Base-by-base conservation (phyloP, 768 basidiomycete species). In the Thelephora ganbajun region DNA sequence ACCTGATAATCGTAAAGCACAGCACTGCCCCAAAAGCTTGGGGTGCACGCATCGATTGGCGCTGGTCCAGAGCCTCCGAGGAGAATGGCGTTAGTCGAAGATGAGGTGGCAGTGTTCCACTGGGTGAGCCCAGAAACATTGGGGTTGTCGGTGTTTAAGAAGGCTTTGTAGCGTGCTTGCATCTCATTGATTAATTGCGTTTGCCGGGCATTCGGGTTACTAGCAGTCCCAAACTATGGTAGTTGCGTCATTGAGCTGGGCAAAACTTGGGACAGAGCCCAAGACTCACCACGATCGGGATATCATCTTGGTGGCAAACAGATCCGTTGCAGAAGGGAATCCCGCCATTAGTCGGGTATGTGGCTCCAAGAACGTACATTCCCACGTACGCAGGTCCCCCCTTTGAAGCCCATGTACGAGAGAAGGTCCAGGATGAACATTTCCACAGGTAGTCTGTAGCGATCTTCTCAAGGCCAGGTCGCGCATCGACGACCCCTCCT, bases 281-380 rank as follows among this genome's bases (percentile, higher is more conserved):
- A 37, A 37, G 20, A 72, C 79, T 50, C 64, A 81, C 81, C 50
- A 88, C 73, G 58, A 84, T 79, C 66, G 80, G 65, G 50, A 89
- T 88, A 56, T 90, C 87, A 59, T 88, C 86, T 59, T 87, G 73
- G 60, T 87, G 85, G 62, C 85, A 88, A 35, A 86, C 79, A 30
- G 65, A 61, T 33, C 77, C 79, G 26, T 66, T 33, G 63, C 85
- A 88, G 58, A 70, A 77, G 0, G 74, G 55, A 42, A 76, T 64
- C 1, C 48, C 66, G 35, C 68, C 67, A 63, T 86, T 88, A 36
- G 71, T 72, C 11, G 82, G 77, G 60, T 86, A 84, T n/a, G 79
- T 75, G 18, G 80, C 73, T 20, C 85, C 85, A 35, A 79, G 62
- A 42, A 66, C 63, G 59, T 75, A 86, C 51, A 77, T 53, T 23